Evolutionary conservation across 2,329 filamentous ascomycete genomes (phyloP), one percentile per base, ranked within the genome.

Genomic region (Sporothrix inflata): DNA sequence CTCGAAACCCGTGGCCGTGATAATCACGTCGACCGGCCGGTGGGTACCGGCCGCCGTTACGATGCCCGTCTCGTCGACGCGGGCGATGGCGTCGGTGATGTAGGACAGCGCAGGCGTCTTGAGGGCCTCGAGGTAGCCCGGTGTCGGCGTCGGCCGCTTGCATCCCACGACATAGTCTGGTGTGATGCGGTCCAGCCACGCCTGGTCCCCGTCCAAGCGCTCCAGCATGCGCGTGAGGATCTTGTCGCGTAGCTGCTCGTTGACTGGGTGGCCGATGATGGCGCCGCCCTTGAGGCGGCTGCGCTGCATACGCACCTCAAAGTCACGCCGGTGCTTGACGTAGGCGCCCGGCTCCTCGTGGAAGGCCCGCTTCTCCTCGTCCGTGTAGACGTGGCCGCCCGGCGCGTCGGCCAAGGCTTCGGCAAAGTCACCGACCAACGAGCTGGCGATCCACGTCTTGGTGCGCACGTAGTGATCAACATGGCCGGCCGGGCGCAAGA

Each of bases 1-100:
- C 14, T 19, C 14, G 19, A 49, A 49, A 19, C 47, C 47, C 12
- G 47, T 75, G 71, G 0, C 77, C 75, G 77, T 74, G 3, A 83
- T 75, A 19, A 49, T 49, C 14, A 49, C n/a, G 16, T 49, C 47
- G 6, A 19, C 47, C 6, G 47, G 21, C 72, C 75, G 75, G 16
- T 70, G 61, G 0, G 74, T 77, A 27, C 77, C 77, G 2, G 74
- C 74, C 0, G 78, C 75, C 21, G 79, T 72, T 7, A 70, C 68
- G 7, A 82, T 21, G 7, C 81, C 80, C 1, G 74, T 77, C 40
- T 77, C 75, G 1, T 79, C 81, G 53, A 82, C 78, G 12, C 67
- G 57, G 16, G 75, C 72, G 12, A 83, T 80, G 1, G 76, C 74
- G 8, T 76, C 66, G 30, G 79, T 76, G 3, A 81, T 77, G 38